Evolutionary conservation across 371 early-diverging fungal species (phyloP).

Genomic region (Rhizopus microsporus): DNA sequence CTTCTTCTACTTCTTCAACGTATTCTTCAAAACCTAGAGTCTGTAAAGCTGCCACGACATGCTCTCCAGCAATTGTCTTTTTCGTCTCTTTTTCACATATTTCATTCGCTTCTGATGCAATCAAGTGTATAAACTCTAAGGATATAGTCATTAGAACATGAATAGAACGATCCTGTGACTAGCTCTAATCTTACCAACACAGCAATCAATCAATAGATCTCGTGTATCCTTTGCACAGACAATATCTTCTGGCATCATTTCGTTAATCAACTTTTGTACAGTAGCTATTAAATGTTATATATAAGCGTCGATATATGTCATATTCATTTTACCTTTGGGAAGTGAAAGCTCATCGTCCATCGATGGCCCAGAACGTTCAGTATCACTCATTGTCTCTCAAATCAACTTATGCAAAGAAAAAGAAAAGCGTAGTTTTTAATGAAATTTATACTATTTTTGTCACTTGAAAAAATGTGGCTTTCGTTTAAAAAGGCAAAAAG

Average conservation of each 20-base stretch:
- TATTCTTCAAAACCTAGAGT: slow-evolving; percentile 94
- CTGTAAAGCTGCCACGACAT: slow-evolving; percentile 90
- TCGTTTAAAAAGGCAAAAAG: background rate
- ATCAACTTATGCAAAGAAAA: background rate
- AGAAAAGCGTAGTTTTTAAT: background rate
- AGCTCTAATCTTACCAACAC: slow-evolving; percentile 70
- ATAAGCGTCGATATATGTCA: background rate
- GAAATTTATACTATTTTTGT: background rate
- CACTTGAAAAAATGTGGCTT: slow-evolving; percentile 3
- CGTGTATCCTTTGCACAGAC: slow-evolving; percentile 94
- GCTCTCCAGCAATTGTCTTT: slow-evolving; percentile 98
- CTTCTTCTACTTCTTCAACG: slow-evolving; percentile 85
- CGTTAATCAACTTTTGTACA: slow-evolving; percentile 95
- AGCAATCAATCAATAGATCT: slow-evolving; percentile 92
- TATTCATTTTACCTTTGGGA: slow-evolving; percentile 68
- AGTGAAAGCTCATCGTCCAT: slow-evolving; percentile 84
- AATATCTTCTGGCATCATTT: slow-evolving; percentile 89
- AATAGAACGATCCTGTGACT: background rate
- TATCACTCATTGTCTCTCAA: slow-evolving; percentile 69
- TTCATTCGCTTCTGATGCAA: slow-evolving; percentile 95
- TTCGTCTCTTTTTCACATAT: slow-evolving; percentile 96
- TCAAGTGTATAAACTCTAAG: slow-evolving; percentile 90
- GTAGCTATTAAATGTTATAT: slow-evolving; percentile 69
- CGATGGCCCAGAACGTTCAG: slow-evolving; percentile 60
- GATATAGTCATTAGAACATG: background rate